A percentile compares a stretch with the other conserved stretches of the same genome.
These are phyloP conservation scores for Piromyces finnis DNA, from an alignment of 192 early-diverging fungal species.

Conservation along the genomic window DNA sequence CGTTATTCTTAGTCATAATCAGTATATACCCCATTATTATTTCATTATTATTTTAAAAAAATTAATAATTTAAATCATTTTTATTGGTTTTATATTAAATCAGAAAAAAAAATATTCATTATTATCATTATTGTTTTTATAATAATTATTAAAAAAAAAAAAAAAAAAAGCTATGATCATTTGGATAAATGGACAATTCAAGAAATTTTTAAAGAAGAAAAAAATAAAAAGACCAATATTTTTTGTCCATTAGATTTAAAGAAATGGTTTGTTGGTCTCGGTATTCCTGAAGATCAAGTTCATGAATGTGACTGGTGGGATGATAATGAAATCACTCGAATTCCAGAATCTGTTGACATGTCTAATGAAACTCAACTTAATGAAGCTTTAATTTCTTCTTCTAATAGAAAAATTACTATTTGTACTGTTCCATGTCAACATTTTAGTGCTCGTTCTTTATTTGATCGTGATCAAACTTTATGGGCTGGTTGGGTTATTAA, in stretches of 20 bases:
- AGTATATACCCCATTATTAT: too few relatives aligned
- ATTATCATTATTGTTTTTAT: too few relatives aligned
- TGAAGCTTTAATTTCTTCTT: neutral
- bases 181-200: conserved; percentile 49
- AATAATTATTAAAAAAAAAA: too few relatives aligned
- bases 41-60: too few relatives aligned
- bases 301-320: conserved; percentile 67
- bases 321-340: conserved; percentile 12
- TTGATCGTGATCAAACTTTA: conserved; percentile 52
- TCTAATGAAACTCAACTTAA: conserved; percentile 3
- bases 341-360: neutral
- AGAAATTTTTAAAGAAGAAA: conserved; percentile 11
- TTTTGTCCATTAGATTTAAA: conserved; percentile 68
- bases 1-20: conserved; percentile 68
- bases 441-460: conserved; percentile 38
- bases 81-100: too few relatives aligned
- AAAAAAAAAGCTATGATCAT: conserved; percentile 69
- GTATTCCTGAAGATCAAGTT: conserved; percentile 21
- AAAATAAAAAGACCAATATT: conserved; percentile 23
- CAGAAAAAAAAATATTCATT: too few relatives aligned
- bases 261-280: conserved; percentile 29
- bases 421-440: conserved; percentile 12
- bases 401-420: neutral
- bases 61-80: too few relatives aligned
- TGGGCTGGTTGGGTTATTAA: conserved; percentile 56